These are phyloP conservation scores for Fusarium subglutinans DNA, from an alignment of 2,329 filamentous ascomycete genomes.

Conservation along the genomic window DNA sequence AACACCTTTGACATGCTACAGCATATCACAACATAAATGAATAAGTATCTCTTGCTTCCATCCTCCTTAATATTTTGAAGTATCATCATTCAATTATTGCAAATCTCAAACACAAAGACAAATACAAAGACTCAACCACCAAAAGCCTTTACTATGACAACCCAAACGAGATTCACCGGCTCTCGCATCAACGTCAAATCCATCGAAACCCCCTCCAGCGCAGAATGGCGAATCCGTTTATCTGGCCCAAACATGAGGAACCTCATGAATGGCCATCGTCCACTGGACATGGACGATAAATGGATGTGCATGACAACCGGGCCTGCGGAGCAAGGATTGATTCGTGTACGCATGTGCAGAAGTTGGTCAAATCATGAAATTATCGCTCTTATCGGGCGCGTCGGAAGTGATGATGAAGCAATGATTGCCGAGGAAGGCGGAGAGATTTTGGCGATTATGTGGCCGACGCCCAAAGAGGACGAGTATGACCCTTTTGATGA, in stretches of 20 bases:
- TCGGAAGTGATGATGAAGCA: background rate
- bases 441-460: slow-evolving; percentile 15
- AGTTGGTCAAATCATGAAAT: slow-evolving; percentile 18
- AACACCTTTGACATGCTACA: background rate
- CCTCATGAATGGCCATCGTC: slow-evolving; percentile 12
- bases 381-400: slow-evolving; percentile 1
- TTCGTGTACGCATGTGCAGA: slow-evolving; percentile 12
- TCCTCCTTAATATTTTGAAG: background rate
- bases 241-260: slow-evolving; percentile 21
- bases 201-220: background rate
- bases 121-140: background rate
- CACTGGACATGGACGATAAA: slow-evolving; percentile 22
- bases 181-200: background rate
- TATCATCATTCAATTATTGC: rapidly evolving
- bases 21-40: background rate
- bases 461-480: background rate
- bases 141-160: background rate
- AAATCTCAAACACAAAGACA: background rate
- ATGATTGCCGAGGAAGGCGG: slow-evolving; percentile 7
- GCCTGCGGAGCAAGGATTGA: slow-evolving; percentile 5
- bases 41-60: background rate
- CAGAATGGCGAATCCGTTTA: slow-evolving; percentile 10
- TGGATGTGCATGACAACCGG: slow-evolving; percentile 11
- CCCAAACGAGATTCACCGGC: background rate
- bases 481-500: slow-evolving; percentile 2